These are phyloP conservation scores for Senna tora DNA, from an alignment of 306 rosid species.

Conservation along the genomic window DNA sequence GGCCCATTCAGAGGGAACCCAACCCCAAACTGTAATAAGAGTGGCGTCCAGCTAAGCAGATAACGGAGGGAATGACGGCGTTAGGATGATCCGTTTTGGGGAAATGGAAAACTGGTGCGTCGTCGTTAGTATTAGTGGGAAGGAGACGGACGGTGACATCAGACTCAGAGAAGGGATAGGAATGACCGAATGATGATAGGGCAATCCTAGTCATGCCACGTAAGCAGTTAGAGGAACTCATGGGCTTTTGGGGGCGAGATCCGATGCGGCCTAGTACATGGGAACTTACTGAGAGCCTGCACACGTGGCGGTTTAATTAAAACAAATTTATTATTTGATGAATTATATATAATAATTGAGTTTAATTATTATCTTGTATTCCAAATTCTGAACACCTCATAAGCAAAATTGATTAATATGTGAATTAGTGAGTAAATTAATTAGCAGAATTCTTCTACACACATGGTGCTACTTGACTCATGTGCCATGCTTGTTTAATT, in stretches of 20 bases:
- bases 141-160: conserved; percentile 23
- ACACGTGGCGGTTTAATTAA: too few species aligned
- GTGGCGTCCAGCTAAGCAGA: conserved; percentile 51
- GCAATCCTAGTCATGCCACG: conserved; percentile 37
- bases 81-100: not conserved
- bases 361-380: conserved; percentile 22
- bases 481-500: conserved; percentile 37
- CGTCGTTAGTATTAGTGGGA: not conserved
- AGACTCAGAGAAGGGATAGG: conserved; percentile 10
- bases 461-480: conserved; percentile 32
- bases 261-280: not conserved
- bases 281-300: not conserved
- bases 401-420: not conserved
- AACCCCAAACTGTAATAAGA: conserved; percentile 23
- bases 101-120: not conserved
- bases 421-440: not conserved
- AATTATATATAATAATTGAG: not conserved
- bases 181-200: conserved; percentile 49
- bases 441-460: conserved; percentile 7
- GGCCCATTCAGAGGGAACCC: conserved; percentile 42
- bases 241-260: not conserved
- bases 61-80: conserved; percentile 28
- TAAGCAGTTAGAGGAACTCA: too few species aligned
- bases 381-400: conserved; percentile 22
- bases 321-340: too few species aligned